A percentile compares a stretch with the other conserved stretches of the same genome.
Conservation (phyloP, 352 stramenopile genomes). For the Phytophthora crassamura region DNA sequence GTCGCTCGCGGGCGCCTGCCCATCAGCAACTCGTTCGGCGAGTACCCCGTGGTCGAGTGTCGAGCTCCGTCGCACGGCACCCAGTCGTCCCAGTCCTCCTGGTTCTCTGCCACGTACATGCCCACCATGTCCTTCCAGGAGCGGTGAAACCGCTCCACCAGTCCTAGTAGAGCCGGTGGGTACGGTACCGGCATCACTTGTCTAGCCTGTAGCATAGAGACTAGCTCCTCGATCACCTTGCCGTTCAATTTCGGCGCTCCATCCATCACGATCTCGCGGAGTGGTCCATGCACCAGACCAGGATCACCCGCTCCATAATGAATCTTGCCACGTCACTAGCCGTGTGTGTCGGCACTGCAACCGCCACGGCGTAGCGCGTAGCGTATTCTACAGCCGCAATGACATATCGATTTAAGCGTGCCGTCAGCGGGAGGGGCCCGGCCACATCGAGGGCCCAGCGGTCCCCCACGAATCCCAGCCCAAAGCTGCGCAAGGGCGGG, state of each 20-base stretch:
- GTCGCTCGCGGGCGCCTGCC: too few relatives aligned
- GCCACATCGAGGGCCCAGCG: not conserved
- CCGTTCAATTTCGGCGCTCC: not conserved
- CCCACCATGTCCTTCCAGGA: too few relatives aligned
- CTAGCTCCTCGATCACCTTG: not conserved
- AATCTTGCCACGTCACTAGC: not conserved
- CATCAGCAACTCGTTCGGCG: too few relatives aligned
- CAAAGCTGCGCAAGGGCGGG: not conserved
- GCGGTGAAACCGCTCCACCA: too few relatives aligned
- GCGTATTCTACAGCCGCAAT: not conserved
- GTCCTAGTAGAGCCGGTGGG: too few relatives aligned
- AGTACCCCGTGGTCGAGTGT: too few relatives aligned
- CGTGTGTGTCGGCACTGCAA: not conserved
- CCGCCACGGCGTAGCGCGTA: constrained; percentile 1
- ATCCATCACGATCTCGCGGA: constrained; percentile 1
- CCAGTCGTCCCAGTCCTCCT: too few relatives aligned
- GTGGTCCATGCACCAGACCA: not conserved
- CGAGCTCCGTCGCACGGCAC: too few relatives aligned
- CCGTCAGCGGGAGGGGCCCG: too few relatives aligned
- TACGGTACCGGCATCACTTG: too few relatives aligned
- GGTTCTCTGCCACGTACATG: too few relatives aligned
- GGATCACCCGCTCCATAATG: not conserved
- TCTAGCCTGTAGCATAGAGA: too few relatives aligned
- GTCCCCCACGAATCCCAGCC: not conserved
- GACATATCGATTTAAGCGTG: not conserved